Conservation (phyloP, 2,329 filamentous ascomycete species). For the Fusarium buharicum region DNA sequence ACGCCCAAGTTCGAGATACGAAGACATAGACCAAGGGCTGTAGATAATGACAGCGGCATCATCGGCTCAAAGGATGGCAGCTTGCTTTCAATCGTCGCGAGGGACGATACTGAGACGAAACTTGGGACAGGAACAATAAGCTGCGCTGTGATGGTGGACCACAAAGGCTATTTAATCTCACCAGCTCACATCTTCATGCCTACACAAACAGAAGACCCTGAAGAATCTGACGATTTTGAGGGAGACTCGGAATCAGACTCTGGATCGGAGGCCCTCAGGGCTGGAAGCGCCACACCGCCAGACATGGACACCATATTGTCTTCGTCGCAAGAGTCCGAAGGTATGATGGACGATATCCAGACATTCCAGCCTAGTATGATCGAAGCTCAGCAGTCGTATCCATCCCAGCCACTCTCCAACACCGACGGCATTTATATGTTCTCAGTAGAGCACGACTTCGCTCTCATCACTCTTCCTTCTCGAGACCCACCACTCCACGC, state of each 20-base stretch:
- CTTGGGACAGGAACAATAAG: neutral
- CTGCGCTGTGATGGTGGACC: neutral
- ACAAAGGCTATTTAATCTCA: neutral
- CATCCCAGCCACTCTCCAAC: too few species aligned
- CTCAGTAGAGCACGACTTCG: neutral
- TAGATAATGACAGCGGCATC: neutral
- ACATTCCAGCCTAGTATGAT: neutral
- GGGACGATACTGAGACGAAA: neutral
- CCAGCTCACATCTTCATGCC: conserved; percentile 13
- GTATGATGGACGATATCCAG: neutral
- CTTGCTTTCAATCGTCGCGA: neutral
- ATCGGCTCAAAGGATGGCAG: too few species aligned
- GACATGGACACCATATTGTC: neutral
- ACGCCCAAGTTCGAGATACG: neutral
- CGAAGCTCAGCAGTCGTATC: too few species aligned
- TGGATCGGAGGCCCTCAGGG: neutral
- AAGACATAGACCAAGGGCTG: neutral
- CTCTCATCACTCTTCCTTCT: neutral
- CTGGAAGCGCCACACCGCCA: conserved; percentile 5
- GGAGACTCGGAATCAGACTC: neutral
- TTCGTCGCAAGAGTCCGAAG: neutral
- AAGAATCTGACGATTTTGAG: neutral
- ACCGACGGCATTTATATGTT: too few species aligned
- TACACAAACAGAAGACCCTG: neutral
- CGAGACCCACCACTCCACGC: neutral